A percentile compares a stretch with the other conserved stretches of the same genome.
These are phyloP conservation scores for Suillus bovinus DNA, from an alignment of 768 basidiomycete species.

Conservation along the genomic window DNA sequence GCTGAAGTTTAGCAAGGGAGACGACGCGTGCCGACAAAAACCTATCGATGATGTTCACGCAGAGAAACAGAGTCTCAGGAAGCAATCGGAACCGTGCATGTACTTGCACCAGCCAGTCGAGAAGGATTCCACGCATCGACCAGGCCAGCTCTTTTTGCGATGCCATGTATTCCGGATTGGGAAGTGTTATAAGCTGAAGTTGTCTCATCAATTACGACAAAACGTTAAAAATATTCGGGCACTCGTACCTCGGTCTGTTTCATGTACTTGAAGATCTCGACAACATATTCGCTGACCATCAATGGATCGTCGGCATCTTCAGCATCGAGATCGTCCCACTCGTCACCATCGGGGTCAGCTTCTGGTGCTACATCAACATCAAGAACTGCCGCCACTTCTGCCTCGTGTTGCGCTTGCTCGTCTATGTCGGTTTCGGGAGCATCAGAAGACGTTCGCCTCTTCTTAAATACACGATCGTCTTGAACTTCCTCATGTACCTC, in stretches of 20 bases:
- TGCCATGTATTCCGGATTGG: conserved; percentile 84
- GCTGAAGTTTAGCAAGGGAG: conserved; percentile 82
- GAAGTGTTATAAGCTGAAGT: conserved; percentile 69
- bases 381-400: conserved; percentile 41
- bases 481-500: conserved; percentile 54
- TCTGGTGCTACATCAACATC: conserved; percentile 53
- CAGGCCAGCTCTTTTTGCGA: conserved; percentile 82
- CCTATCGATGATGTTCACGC: conserved; percentile 81
- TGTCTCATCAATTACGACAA: conserved; percentile 1
- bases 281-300: conserved; percentile 97
- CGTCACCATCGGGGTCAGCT: conserved; percentile 60
- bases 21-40: conserved; percentile 72
- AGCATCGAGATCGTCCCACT: conserved; percentile 91
- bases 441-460: conserved; percentile 73
- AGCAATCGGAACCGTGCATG: conserved; percentile 84
- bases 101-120: conserved; percentile 93
- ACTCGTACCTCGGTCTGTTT: conserved; percentile 71
- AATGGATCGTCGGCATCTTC: conserved; percentile 93
- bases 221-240: neutral
- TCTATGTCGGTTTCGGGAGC: conserved; percentile 51
- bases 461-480: conserved; percentile 64
- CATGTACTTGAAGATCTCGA: conserved; percentile 92
- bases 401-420: conserved; percentile 28
- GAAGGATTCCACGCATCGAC: conserved; percentile 86
- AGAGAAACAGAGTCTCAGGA: conserved; percentile 90